Evolutionary conservation across 192 early-diverging fungal species (phyloP), one percentile per base, ranked within the genome.

Genomic region (Funneliformis mosseae): DNA sequence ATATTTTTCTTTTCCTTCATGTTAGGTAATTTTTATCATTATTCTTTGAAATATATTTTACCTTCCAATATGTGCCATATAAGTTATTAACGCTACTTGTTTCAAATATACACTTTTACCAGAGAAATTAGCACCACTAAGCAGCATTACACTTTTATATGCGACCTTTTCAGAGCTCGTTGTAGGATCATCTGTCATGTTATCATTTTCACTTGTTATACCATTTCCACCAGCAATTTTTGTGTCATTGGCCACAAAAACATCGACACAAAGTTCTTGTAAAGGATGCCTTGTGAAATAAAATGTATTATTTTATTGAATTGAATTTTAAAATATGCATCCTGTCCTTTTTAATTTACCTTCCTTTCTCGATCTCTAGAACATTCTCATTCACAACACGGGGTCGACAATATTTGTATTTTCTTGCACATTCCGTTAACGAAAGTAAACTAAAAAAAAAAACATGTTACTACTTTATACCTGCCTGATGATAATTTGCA

Each of bases 41-140:
- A 5, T 5, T 55, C 18, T 68, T 0, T 79, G 14, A 42, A 60
- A 39, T 27, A 73, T 5, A 9, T 55, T 27, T 10, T 79, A 84
- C 84, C 87, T 91, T 64, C 96, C 96, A 42, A 97, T 89, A 79
- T 97, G 96, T 14, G 96, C 94, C 96, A 97, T 94, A 73, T 92
- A 95, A 3, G 88, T 87, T 77, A 96, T 95, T 27, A 98, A 77
- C 6, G 92, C 96, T 61, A 94, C 88, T 76, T 96, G 94, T 67
- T 93, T 93, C 33, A 93, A 70, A 76, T 93, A 88, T 7, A 93
- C 89, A 80, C 92, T 93, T 80, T 93, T 94, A 3, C 97, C 97
- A 8, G 93, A 96, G 18, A 85, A 92, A 77, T 98, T 98, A 0
- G 97, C 91, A 0, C 95, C 97, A 14, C 91, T 92, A 11, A 98